These are phyloP conservation scores for Pythium grandisporangium DNA, from an alignment of 352 stramenopile species.

Conservation along the genomic window DNA sequence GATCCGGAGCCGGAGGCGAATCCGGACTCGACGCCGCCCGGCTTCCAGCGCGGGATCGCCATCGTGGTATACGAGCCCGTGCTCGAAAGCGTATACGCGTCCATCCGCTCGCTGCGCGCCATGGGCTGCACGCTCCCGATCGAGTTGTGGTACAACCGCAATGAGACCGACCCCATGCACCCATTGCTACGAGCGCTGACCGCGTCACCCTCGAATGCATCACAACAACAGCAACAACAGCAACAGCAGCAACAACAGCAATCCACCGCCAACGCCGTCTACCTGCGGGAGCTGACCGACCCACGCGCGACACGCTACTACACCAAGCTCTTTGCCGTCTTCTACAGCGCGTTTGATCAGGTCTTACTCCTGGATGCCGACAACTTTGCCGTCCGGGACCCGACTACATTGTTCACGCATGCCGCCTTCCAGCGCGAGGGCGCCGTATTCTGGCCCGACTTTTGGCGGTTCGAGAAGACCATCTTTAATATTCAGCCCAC, in stretches of 20 bases:
- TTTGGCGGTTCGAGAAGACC: constrained; percentile 51
- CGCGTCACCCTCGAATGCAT: too few species aligned
- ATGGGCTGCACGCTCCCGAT: constrained; percentile 41
- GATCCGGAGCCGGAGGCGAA: background rate
- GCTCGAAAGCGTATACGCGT: constrained; percentile 41
- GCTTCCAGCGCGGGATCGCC: constrained; percentile 24
- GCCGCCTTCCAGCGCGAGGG: constrained; percentile 29
- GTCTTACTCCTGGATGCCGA: constrained; percentile 73
- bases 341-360: constrained; percentile 66
- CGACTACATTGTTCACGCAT: constrained; percentile 54
- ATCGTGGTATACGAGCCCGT: constrained; percentile 14
- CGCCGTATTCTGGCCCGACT: constrained; percentile 78
- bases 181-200: constrained; percentile 32
- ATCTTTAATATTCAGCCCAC: constrained; percentile 69
- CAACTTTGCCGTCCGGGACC: constrained; percentile 60
- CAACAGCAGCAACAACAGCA: too few species aligned
- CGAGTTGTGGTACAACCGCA: constrained; percentile 59
- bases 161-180: constrained; percentile 28
- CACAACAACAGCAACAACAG: too few species aligned
- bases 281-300: constrained; percentile 61
- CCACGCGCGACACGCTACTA: constrained; percentile 36
- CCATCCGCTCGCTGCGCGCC: constrained; percentile 24
- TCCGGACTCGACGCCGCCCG: background rate
- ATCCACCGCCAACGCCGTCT: constrained; percentile 33
- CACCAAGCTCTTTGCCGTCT: constrained; percentile 67